phyloP scores from a whole-genome alignment of 1,284 basidiomycete genomes.

The Coniophora puteana region DNA sequence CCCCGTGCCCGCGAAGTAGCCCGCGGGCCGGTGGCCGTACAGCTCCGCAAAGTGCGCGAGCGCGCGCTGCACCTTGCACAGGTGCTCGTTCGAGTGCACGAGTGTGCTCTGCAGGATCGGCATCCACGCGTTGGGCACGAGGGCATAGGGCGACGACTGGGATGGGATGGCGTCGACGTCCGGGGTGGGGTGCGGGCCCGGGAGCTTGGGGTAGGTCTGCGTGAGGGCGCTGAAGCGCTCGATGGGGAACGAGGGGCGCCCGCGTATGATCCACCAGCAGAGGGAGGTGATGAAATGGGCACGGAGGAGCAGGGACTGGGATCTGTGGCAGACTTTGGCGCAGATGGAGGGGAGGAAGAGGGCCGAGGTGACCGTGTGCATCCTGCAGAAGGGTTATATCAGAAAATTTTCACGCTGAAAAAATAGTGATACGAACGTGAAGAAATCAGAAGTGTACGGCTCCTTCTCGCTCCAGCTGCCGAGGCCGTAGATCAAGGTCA shows the following conservation, averaged over 20 bases:
- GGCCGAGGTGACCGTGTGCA: conserved; percentile 30
- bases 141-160: not conserved
- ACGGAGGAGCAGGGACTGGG: conserved; percentile 23
- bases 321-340: conserved; percentile 24
- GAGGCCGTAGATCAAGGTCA: conserved; percentile 29
- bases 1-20: conserved; percentile 35
- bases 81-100: conserved; percentile 53
- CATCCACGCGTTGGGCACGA: conserved; percentile 11
- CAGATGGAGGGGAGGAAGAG: conserved; percentile 30
- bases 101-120: conserved; percentile 22
- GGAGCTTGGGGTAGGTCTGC: conserved; percentile 4
- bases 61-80: conserved; percentile 56
- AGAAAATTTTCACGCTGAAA: not conserved
- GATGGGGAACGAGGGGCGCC: conserved; percentile 26
- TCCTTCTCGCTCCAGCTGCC: conserved; percentile 26
- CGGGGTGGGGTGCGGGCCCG: conserved; percentile 3
- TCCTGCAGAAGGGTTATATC: conserved; percentile 12
- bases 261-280: conserved; percentile 34
- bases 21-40: conserved; percentile 41
- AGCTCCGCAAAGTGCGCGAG: conserved; percentile 48
- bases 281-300: conserved; percentile 31
- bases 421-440: conserved; percentile 21
- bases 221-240: conserved; percentile 18
- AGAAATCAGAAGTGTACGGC: conserved; percentile 29
- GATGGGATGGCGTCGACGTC: not conserved